Evolutionary conservation across 768 basidiomycete species (phyloP).

Genomic region (Termitomyces titanicus): DNA sequence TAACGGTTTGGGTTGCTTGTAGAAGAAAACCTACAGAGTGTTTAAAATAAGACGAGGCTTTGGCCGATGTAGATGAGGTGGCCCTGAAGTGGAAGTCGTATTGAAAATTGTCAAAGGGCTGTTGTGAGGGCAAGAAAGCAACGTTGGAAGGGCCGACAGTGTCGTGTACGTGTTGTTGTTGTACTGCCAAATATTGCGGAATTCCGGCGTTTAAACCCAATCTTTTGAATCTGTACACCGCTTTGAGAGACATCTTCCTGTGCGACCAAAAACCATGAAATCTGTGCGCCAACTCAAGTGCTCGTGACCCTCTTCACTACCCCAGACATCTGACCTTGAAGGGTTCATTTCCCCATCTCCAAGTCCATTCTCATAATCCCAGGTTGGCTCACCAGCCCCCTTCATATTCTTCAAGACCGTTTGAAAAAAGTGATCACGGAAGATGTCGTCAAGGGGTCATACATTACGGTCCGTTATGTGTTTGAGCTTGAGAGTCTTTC

Average conservation of each 20-base stretch:
- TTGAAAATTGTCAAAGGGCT: too few relatives aligned
- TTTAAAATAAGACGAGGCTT: too few relatives aligned
- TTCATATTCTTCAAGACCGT: background rate
- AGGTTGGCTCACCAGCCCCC: background rate
- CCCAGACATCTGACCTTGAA: background rate
- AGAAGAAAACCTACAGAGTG: too few relatives aligned
- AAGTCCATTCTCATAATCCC: background rate
- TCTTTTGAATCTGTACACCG: slow-evolving; percentile 16
- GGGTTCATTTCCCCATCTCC: background rate
- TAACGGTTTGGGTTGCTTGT: too few relatives aligned
- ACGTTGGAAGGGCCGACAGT: slow-evolving; percentile 25
- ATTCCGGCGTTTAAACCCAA: slow-evolving; percentile 26
- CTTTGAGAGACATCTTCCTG: too few relatives aligned
- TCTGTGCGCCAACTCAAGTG: background rate
- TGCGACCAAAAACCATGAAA: background rate
- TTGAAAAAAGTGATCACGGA: background rate
- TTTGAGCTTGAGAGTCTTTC: too few relatives aligned
- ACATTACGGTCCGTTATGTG: background rate
- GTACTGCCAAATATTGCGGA: slow-evolving; percentile 26
- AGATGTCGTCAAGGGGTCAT: background rate
- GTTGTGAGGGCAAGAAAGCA: slow-evolving; percentile 21
- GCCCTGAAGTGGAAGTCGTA: too few relatives aligned
- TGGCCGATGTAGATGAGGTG: too few relatives aligned
- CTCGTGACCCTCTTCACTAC: background rate
- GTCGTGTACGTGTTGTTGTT: slow-evolving; percentile 26